Evolutionary conservation across 2,329 filamentous ascomycete genomes (phyloP).

Genomic region (Fusarium nodosum): DNA sequence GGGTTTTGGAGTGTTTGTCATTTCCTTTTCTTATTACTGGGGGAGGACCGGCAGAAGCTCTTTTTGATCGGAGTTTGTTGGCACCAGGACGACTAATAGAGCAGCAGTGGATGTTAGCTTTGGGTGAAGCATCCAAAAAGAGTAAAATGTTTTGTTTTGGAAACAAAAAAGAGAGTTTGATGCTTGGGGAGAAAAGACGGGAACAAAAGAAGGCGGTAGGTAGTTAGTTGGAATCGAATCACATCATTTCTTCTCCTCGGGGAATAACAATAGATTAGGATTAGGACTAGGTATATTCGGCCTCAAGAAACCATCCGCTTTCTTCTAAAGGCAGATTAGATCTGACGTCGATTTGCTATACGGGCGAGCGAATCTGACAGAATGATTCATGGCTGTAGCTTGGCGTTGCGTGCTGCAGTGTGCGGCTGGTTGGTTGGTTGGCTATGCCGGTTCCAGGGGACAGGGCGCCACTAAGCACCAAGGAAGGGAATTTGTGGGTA

Average conservation of each 20-base stretch:
- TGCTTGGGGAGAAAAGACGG: background rate
- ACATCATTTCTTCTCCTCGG: slow-evolving; percentile 18
- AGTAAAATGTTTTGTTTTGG: slow-evolving; percentile 9
- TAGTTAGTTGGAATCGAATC: slow-evolving; percentile 33
- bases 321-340: slow-evolving; percentile 25
- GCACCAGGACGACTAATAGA: slow-evolving; percentile 42
- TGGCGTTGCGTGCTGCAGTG: slow-evolving; percentile 28
- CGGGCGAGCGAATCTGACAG: slow-evolving; percentile 10
- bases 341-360: slow-evolving; percentile 41
- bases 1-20: slow-evolving; percentile 23
- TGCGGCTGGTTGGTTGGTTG: background rate
- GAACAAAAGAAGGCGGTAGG: background rate
- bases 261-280: slow-evolving; percentile 23
- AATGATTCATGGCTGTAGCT: slow-evolving; percentile 37
- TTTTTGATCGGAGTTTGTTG: slow-evolving; percentile 48
- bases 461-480: slow-evolving; percentile 42
- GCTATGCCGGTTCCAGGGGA: slow-evolving; percentile 10
- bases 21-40: slow-evolving; percentile 25
- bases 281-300: slow-evolving; percentile 48
- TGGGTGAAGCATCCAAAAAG: slow-evolving; percentile 3
- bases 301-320: slow-evolving; percentile 37
- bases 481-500: slow-evolving; percentile 49
- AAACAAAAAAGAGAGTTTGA: slow-evolving; percentile 14
- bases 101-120: slow-evolving; percentile 28
- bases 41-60: slow-evolving; percentile 41